Evolutionary conservation across 345 rosid species (phyloP), one percentile per base, ranked within the genome.

Genomic region (Salix arbutifolia): DNA sequence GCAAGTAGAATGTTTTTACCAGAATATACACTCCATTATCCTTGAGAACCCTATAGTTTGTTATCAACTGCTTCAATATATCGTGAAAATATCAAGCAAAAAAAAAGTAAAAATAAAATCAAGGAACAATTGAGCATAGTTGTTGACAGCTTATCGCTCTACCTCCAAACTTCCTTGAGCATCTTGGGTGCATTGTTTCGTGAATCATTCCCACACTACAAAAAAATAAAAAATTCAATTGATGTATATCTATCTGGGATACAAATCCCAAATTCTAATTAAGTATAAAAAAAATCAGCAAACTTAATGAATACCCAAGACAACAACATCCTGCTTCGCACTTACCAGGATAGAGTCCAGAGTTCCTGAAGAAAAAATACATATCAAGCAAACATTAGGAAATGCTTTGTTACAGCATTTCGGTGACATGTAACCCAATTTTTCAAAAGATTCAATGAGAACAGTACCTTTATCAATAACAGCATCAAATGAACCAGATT

Each of bases 41-140:
- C 97, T 89, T 94, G 87, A 94, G 98, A 70, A 92, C 98, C 97
- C 98, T 92, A 92, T 85, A 94, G 92, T 86, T 83, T 91, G 87
- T 82, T 83, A 91, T 87, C 89, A 89, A 92, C 98, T 90, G 92
- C 92, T 88, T 94, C 94, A 91, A 91, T 94, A 90, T 90, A 84
- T 76, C 86, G 84, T 89, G 90, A 86, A 88, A 72, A 73, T 74
- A 89, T 91, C 91, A 91, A 90, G 92, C 84, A 80, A 85, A 77
- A 71, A 79, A 87, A 80, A 84, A 81, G 67, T 18, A 68, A 6
- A 84, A 83, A 78, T 12, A 77, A 70, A 74, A 74, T 9, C 13
- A 18, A 44, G 26, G 78, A 79, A 77, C 74, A 64, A 62, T 69
- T 7, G 53, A 17, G 42, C 1, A 69, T 33, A 5, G 58, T 61